Evolutionary conservation across 305 asterid species (phyloP), one percentile per base, ranked within the genome.

Genomic region (Fraxinus paxiana): DNA sequence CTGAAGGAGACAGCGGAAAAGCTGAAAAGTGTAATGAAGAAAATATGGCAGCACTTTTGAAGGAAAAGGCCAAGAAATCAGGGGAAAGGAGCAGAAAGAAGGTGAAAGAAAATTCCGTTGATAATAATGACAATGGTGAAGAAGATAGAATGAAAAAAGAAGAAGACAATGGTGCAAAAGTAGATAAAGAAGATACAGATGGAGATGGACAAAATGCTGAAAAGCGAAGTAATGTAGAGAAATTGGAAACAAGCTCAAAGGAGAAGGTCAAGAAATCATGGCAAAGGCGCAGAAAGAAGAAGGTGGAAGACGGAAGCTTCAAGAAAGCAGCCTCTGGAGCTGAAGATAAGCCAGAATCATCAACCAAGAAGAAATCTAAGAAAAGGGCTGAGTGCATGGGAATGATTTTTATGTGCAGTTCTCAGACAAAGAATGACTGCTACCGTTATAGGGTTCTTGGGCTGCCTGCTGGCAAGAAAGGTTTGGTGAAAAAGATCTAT

Each of bases 351-450:
- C 87, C 87, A 13, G 91, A 87, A 83, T 80, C 92, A 56, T 87
- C 91, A 8, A 34, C 43, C 80, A 87, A 80, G 92, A 89, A 78
- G 80, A 90, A 81, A 82, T 79, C 35, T 43, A 69, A 83, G 72
- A 89, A 87, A 88, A 89, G 84, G 86, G 90, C 80, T 38, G 88
- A 89, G 88, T 86, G 90, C 87, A 92, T 88, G 97, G 99, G 99
- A 78, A 91, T 95, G 98, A 88, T 95, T 82, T 95, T 95, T 82
- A 90, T 93, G 92, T 95, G 99, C 91, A 95, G 89, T 88, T 90
- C 99, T 24, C 85, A 86, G 89, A 95, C 98, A 5, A 93, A 94
- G 87, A 81, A 86, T 34, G 99, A 95, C 80, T 95, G 99, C 84
- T 92, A 86, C 79, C 89, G 65, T 67, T 90, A 95, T 81, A 90